Conservation (phyloP, 768 basidiomycete species). For the Bullera alba region DNA sequence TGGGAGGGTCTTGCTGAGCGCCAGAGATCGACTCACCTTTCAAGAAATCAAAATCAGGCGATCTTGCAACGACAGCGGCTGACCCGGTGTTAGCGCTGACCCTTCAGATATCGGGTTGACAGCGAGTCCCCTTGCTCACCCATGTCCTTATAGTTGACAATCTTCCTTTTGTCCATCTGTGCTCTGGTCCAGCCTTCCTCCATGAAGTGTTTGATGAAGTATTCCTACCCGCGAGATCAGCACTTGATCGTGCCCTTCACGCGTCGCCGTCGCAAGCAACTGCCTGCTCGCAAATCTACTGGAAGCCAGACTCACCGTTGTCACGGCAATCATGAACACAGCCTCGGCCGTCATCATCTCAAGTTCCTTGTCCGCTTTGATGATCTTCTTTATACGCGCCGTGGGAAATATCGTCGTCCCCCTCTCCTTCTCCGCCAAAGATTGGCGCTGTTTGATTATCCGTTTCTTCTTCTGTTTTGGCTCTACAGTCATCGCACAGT, state of each 20-base stretch:
- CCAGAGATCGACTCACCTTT: constrained; percentile 24
- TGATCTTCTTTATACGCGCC: constrained; percentile 70
- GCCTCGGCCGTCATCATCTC: constrained; percentile 60
- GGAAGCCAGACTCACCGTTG: constrained; percentile 56
- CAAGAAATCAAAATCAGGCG: constrained; percentile 41
- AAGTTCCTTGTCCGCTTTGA: constrained; percentile 73
- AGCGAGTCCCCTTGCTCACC: constrained; percentile 52
- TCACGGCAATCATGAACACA: constrained; percentile 67
- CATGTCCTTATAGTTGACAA: constrained; percentile 70
- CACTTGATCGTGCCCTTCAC: too few species aligned
- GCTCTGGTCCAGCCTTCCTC: constrained; percentile 67
- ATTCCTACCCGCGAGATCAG: constrained; percentile 54
- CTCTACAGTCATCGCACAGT: background rate
- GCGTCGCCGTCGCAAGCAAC: too few species aligned
- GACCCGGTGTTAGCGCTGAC: background rate
- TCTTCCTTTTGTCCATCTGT: constrained; percentile 62
- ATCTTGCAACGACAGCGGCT: constrained; percentile 36
- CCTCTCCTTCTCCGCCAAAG: constrained; percentile 45
- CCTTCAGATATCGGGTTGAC: background rate
- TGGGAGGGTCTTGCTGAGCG: background rate
- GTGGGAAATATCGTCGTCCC: constrained; percentile 73
- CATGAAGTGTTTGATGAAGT: constrained; percentile 70
- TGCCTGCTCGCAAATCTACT: background rate
- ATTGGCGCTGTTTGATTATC: constrained; percentile 34
- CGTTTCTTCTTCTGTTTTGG: constrained; percentile 21